Conservation (phyloP, 306 rosid genomes). For the Nissolia schottii region DNA sequence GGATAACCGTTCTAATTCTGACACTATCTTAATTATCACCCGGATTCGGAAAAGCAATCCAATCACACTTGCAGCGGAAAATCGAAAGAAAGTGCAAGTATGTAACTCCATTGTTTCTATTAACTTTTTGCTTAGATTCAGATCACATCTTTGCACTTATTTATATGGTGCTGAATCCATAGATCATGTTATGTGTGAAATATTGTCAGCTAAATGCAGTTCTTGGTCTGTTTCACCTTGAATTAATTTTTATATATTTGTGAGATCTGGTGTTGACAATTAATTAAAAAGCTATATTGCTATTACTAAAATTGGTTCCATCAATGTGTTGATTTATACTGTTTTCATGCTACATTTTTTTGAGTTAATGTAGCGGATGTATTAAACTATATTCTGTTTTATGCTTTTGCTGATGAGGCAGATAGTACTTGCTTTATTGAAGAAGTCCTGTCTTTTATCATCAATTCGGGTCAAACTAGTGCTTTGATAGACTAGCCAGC, state of each 20-base stretch:
- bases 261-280: background rate
- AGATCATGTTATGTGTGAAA: background rate
- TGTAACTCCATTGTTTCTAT: slow-evolving; percentile 15
- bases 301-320: background rate
- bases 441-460: background rate
- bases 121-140: background rate
- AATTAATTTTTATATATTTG: background rate
- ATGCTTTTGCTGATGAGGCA: background rate
- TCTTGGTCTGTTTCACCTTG: background rate
- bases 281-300: background rate
- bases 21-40: slow-evolving; percentile 58
- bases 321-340: background rate
- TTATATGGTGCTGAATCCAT: background rate
- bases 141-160: slow-evolving; percentile 15
- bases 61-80: slow-evolving; percentile 77
- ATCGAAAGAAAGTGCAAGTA: slow-evolving; percentile 90
- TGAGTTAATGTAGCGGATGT: background rate
- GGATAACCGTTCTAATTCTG: slow-evolving; percentile 50
- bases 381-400: background rate
- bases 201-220: background rate
- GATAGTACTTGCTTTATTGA: background rate
- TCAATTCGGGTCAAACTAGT: background rate
- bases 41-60: slow-evolving; percentile 85
- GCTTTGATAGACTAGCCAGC: background rate
- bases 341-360: background rate